These are phyloP conservation scores for Piloderma croceum DNA, from an alignment of 768 basidiomycete genomes.

Conservation along the genomic window DNA sequence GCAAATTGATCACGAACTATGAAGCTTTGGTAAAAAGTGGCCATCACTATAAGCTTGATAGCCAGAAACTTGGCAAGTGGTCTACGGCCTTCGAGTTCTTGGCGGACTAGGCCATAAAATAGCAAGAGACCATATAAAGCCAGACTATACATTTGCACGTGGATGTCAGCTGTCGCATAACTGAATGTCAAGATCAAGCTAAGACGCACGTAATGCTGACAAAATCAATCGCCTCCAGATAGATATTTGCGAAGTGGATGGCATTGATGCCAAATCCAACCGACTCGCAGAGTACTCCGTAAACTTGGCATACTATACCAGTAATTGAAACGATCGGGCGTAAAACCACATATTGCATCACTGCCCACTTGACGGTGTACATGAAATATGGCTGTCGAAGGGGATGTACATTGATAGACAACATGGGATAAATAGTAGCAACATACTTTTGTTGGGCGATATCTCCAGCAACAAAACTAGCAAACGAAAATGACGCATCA, in stretches of 20 bases:
- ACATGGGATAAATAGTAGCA: background rate
- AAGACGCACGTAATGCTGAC: slow-evolving; percentile 66
- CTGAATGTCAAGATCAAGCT: background rate
- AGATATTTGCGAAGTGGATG: slow-evolving; percentile 58
- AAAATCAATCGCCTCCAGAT: slow-evolving; percentile 70
- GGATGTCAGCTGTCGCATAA: slow-evolving; percentile 1
- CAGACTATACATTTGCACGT: slow-evolving; percentile 37
- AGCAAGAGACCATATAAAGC: slow-evolving; percentile 83
- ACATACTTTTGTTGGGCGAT: slow-evolving; percentile 69
- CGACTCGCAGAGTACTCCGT: slow-evolving; percentile 63
- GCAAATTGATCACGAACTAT: slow-evolving; percentile 40
- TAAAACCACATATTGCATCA: slow-evolving; percentile 83
- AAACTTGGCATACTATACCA: slow-evolving; percentile 73
- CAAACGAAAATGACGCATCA: slow-evolving; percentile 1
- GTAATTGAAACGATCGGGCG: slow-evolving; percentile 63
- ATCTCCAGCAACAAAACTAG: slow-evolving; percentile 79
- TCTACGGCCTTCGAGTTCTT: slow-evolving; percentile 69
- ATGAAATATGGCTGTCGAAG: slow-evolving; percentile 71
- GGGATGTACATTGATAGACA: slow-evolving; percentile 3
- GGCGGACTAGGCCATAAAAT: slow-evolving; percentile 77
- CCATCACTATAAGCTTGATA: slow-evolving; percentile 85
- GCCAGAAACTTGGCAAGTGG: slow-evolving; percentile 82
- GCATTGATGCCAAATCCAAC: slow-evolving; percentile 51
- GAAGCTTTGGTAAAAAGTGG: slow-evolving; percentile 84
- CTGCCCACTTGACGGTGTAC: slow-evolving; percentile 85